Base-by-base conservation (phyloP, 352 stramenopile genomes). In the Globisporangium camurandrum region DNA sequence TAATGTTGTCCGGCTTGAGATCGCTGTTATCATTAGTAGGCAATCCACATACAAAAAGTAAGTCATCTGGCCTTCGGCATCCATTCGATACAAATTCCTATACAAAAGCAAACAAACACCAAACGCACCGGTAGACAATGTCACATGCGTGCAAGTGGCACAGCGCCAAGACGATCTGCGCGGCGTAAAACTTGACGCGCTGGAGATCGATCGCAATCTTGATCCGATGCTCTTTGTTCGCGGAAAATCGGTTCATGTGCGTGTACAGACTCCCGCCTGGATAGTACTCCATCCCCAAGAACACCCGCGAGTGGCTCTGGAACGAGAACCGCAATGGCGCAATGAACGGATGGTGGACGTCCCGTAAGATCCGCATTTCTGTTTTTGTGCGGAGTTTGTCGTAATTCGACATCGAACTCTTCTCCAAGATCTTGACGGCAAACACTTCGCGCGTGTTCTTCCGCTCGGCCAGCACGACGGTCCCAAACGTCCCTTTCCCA, bases 1-100 rank as follows among this genome's bases (percentile, higher is more conserved):
- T 94, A 43, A 98, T 88, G 63, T 98, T 98, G 57, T 98, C 91
- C 2, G 94, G 94, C 54, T 98, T 98, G 20, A 98, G 61, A 53
- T 98, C 94, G 46, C 79, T 74, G n/a, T n/a, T n/a, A n/a, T n/a
- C n/a, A n/a, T n/a, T n/a, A n/a, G n/a, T n/a, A n/a, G n/a, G n/a
- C n/a, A n/a, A n/a, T n/a, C n/a, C n/a, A n/a, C n/a, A n/a, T n/a
- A n/a, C n/a, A n/a, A n/a, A n/a, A n/a, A n/a, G n/a, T n/a, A n/a
- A n/a, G n/a, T n/a, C n/a, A n/a, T n/a, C n/a, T n/a, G n/a, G n/a
- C n/a, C n/a, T n/a, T n/a, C n/a, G n/a, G n/a, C n/a, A n/a, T n/a
- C n/a, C n/a, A n/a, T n/a, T n/a, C n/a, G n/a, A n/a, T n/a, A n/a
- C n/a, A n/a, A n/a, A n/a, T n/a, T n/a, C n/a, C n/a, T n/a, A n/a